Percentiles rank a stretch among this genome's conserved stretches.
Evolutionary conservation across 306 rosid species (phyloP).

Genomic region (Ceratonia siliqua): DNA sequence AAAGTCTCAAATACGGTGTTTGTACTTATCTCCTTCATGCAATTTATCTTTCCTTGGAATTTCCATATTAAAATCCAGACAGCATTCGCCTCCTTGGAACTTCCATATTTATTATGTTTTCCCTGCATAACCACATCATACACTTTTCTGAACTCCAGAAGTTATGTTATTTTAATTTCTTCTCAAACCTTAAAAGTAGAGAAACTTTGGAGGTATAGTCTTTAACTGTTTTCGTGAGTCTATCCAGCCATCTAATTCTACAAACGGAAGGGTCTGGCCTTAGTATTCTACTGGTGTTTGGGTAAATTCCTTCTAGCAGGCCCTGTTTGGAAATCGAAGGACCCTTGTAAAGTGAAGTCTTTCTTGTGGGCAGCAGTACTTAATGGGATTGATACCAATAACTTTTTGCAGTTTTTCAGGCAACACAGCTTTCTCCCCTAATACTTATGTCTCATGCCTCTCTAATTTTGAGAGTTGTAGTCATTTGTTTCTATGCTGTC

Average conservation of each 20-base stretch:
- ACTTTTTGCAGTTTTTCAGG: neutral
- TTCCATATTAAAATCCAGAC: no score
- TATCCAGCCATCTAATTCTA: neutral
- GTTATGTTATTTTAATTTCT: no score
- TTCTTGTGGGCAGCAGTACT: neutral
- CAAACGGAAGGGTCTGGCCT: neutral
- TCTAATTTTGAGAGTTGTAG: neutral
- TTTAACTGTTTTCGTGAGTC: neutral
- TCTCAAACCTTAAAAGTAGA: neutral
- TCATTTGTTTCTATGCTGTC: slow-evolving; percentile 6
- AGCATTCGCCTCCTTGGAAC: no score
- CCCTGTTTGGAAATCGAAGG: no score
- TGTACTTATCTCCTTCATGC: no score
- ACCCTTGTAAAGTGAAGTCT: neutral
- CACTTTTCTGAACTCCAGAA: no score
- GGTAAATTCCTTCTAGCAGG: no score
- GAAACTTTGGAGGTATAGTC: neutral
- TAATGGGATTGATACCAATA: neutral
- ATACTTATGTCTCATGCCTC: neutral
- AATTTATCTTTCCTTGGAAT: no score
- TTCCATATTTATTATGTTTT: no score
- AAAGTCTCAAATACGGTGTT: no score
- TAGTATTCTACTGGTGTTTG: neutral
- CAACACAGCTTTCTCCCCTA: no score
- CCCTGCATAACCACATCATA: no score